A percentile compares a stretch with the other conserved stretches of the same genome.
These are phyloP conservation scores for Glarea lozoyensis DNA, from an alignment of 495 filamentous ascomycete genomes.

Conservation along the genomic window DNA sequence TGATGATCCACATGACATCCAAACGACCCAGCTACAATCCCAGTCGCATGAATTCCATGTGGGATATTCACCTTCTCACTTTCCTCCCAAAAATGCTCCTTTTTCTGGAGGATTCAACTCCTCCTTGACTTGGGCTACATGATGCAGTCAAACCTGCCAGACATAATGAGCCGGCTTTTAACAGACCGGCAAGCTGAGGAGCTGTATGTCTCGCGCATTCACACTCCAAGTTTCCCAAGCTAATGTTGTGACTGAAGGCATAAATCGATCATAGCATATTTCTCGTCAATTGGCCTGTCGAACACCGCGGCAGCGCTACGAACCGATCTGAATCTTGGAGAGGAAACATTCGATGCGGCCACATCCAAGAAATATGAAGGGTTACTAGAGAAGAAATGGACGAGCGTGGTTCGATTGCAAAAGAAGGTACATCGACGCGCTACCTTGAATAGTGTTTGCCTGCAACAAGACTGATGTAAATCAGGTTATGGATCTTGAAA, in stretches of 20 bases:
- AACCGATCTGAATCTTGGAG: constrained; percentile 49
- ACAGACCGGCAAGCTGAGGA: constrained; percentile 73
- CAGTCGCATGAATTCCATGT: too few species aligned
- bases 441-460: too few species aligned
- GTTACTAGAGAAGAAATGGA: constrained; percentile 90
- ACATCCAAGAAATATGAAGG: constrained; percentile 80
- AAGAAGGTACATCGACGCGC: too few species aligned
- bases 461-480: too few species aligned
- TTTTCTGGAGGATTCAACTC: too few species aligned
- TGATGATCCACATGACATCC: too few species aligned
- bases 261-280: constrained; percentile 80
- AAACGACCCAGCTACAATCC: too few species aligned
- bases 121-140: too few species aligned
- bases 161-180: constrained; percentile 62
- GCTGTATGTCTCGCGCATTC: constrained; percentile 52
- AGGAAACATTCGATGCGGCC: constrained; percentile 55
- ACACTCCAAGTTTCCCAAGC: neutral
- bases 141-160: too few species aligned
- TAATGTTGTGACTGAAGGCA: constrained; percentile 43
- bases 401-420: constrained; percentile 75
- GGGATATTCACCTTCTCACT: too few species aligned
- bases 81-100: too few species aligned
- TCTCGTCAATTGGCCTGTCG: constrained; percentile 56
- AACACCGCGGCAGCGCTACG: constrained; percentile 56
- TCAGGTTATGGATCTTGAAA: too few species aligned